phyloP scores from a whole-genome alignment of 306 rosid genomes.

The Cicer chorassanicum region DNA sequence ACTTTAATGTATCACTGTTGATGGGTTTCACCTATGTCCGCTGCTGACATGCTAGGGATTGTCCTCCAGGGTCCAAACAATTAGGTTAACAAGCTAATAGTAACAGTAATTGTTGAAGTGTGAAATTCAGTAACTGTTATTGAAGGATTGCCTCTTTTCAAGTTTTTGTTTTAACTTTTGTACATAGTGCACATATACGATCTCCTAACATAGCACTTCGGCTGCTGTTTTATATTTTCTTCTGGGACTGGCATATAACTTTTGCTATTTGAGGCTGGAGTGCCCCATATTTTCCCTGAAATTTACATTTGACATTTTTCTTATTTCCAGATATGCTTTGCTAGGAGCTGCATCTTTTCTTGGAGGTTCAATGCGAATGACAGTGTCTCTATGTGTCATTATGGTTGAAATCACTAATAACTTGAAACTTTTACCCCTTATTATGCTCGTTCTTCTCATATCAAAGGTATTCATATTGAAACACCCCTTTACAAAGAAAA shows the following conservation, averaged over 20 bases:
- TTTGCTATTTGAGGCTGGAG: constrained; percentile 25
- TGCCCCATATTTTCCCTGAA: constrained; percentile 39
- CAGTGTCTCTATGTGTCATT: constrained; percentile 92
- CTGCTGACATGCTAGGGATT: not conserved
- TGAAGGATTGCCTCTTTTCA: constrained; percentile 6
- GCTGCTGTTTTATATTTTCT: not conserved
- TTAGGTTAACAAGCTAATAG: not conserved
- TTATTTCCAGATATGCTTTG: constrained; percentile 81
- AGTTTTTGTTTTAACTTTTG: not conserved
- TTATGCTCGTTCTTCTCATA: constrained; percentile 97
- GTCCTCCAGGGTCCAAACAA: not conserved
- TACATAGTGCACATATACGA: constrained; percentile 10
- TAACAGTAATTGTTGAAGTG: not conserved
- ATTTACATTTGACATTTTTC: constrained; percentile 46
- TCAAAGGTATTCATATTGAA: constrained; percentile 67
- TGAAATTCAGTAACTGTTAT: not conserved
- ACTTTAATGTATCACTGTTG: constrained; percentile 5
- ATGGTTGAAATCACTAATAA: constrained; percentile 99
- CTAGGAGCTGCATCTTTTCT: constrained; percentile 99
- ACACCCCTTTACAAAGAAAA: constrained; percentile 32
- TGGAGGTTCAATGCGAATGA: constrained; percentile 99
- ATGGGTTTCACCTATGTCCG: not conserved
- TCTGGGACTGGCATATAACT: not conserved
- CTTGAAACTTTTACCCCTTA: constrained; percentile 81
- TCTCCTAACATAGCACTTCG: not conserved